Percentiles rank a stretch among this genome's conserved stretches.
Evolutionary conservation across 2,329 filamentous ascomycete genomes (phyloP).

Genomic region (Aspergillus pseudoglaucus): DNA sequence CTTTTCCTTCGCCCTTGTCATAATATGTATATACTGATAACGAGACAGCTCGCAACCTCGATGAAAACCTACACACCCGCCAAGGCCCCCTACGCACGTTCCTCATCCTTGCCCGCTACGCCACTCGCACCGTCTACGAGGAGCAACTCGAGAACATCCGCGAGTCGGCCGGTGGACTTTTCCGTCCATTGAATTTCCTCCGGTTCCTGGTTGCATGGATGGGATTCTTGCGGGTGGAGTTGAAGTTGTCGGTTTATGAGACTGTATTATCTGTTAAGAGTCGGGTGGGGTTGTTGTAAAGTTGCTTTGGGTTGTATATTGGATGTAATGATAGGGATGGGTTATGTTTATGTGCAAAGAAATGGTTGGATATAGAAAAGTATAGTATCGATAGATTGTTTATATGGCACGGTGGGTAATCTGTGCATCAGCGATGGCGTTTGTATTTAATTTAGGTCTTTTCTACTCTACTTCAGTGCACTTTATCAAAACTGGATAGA

Average conservation of each 20-base stretch:
- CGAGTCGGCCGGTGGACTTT: conserved; percentile 45
- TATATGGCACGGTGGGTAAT: conserved; percentile 9
- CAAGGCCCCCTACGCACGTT: conserved; percentile 57
- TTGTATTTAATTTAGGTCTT: neutral
- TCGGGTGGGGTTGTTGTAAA: conserved; percentile 38
- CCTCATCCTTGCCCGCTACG: conserved; percentile 59
- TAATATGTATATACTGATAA: neutral
- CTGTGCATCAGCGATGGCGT: conserved; percentile 26
- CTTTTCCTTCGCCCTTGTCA: neutral
- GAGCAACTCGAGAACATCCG: conserved; percentile 50
- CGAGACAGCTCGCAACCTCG: conserved; percentile 64
- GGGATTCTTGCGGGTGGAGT: conserved; percentile 49
- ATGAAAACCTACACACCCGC: conserved; percentile 64
- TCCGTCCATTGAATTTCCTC: conserved; percentile 48
- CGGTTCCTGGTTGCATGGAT: conserved; percentile 48
- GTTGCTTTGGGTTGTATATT: neutral
- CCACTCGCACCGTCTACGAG: conserved; percentile 56
- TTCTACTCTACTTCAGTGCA: neutral
- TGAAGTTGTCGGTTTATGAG: conserved; percentile 56
- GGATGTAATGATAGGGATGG: neutral
- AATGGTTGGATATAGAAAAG: conserved; percentile 1
- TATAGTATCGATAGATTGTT: neutral
- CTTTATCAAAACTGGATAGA: no score
- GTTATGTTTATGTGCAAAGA: neutral
- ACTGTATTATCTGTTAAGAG: conserved; percentile 47